A percentile compares a stretch with the other conserved stretches of the same genome.
Conservation (phyloP, 2,329 filamentous ascomycete genomes). For the Akanthomyces muscarius region DNA sequence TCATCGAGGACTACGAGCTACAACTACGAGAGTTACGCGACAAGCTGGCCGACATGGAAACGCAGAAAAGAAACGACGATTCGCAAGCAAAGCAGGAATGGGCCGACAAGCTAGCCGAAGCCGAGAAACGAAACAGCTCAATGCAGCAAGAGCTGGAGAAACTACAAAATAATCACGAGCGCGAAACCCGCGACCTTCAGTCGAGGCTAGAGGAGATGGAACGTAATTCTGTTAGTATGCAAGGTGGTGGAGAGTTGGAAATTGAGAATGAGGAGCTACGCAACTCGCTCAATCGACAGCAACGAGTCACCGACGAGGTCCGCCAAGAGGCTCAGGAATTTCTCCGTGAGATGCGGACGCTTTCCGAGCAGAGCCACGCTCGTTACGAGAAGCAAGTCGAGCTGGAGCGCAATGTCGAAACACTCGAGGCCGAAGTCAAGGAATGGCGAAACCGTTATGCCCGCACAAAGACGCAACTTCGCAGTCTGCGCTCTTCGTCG, state of each 20-base stretch:
- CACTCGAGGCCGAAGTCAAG: slow-evolving; percentile 76
- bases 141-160: slow-evolving; percentile 75
- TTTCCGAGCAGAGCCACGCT: slow-evolving; percentile 75
- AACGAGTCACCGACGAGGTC: slow-evolving; percentile 81
- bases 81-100: slow-evolving; percentile 67
- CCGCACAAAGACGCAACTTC: slow-evolving; percentile 79
- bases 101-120: slow-evolving; percentile 67
- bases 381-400: slow-evolving; percentile 79
- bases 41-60: slow-evolving; percentile 69
- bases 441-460: slow-evolving; percentile 91
- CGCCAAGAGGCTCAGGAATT: slow-evolving; percentile 78
- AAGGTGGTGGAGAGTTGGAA: slow-evolving; percentile 45
- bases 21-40: slow-evolving; percentile 72
- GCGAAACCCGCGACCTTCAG: slow-evolving; percentile 58
- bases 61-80: slow-evolving; percentile 70
- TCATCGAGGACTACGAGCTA: slow-evolving; percentile 73
- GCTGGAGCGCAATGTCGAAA: slow-evolving; percentile 68
- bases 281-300: slow-evolving; percentile 65
- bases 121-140: slow-evolving; percentile 72
- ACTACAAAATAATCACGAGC: slow-evolving; percentile 63
- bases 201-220: slow-evolving; percentile 57
- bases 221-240: slow-evolving; percentile 26
- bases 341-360: slow-evolving; percentile 79
- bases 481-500: slow-evolving; percentile 75
- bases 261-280: slow-evolving; percentile 68